Conservation (phyloP, 306 rosid species). For the Arachis hypogaea region DNA sequence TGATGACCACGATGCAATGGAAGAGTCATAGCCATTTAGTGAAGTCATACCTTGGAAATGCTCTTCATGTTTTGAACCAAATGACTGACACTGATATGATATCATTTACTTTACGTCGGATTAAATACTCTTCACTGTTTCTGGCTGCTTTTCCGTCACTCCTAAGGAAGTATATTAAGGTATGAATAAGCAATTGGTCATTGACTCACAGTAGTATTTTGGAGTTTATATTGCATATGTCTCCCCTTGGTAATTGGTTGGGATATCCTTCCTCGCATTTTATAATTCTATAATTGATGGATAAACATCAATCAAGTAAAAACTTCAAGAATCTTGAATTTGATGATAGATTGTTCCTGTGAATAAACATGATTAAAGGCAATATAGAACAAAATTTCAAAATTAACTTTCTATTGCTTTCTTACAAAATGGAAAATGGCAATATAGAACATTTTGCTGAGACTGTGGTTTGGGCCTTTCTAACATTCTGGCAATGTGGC, state of each 20-base stretch:
- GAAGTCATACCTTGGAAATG: slow-evolving; percentile 94
- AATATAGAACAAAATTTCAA: background rate
- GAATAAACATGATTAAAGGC: slow-evolving; percentile 18
- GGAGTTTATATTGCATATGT: slow-evolving; percentile 24
- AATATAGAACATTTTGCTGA: background rate
- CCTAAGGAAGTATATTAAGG: slow-evolving; percentile 86
- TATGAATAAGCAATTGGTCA: slow-evolving; percentile 36
- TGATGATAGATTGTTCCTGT: slow-evolving; percentile 1
- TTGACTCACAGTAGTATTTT: slow-evolving; percentile 20
- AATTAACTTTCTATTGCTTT: slow-evolving; percentile 13
- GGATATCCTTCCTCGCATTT: slow-evolving; percentile 2
- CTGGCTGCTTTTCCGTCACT: slow-evolving; percentile 90
- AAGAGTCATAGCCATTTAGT: slow-evolving; percentile 70
- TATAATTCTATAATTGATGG: slow-evolving; percentile 21
- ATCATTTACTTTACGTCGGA: slow-evolving; percentile 78
- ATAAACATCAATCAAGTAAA: slow-evolving; percentile 17
- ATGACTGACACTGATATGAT: slow-evolving; percentile 96
- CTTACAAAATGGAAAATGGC: slow-evolving; percentile 17
- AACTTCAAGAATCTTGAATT: background rate
- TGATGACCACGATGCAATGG: slow-evolving; percentile 76
- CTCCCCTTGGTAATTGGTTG: slow-evolving; percentile 35
- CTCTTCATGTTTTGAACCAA: slow-evolving; percentile 89
- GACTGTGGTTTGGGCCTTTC: slow-evolving; percentile 5
- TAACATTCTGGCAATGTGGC: slow-evolving; percentile 26
- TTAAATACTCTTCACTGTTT: slow-evolving; percentile 77